These are phyloP conservation scores for Hygrocybe punicea DNA, from an alignment of 768 basidiomycete species.

Conservation along the genomic window DNA sequence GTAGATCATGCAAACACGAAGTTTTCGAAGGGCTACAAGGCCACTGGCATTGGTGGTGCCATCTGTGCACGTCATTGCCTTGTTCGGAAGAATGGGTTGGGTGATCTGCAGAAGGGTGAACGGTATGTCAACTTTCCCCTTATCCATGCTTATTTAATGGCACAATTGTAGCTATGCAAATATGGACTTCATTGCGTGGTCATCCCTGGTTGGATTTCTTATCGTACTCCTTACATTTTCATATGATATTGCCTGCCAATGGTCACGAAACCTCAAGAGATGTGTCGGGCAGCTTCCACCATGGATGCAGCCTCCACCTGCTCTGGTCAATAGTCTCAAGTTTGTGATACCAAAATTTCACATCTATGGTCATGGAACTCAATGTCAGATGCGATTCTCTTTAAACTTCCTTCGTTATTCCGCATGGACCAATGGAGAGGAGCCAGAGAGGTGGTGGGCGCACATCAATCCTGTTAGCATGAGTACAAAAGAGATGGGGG, in stretches of 20 bases:
- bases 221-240: constrained; percentile 16
- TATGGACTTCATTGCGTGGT: constrained; percentile 28
- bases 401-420: constrained; percentile 18
- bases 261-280: constrained; percentile 1
- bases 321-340: background rate
- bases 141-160: background rate
- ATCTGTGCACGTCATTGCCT: constrained; percentile 34
- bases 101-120: constrained; percentile 36
- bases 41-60: constrained; percentile 28
- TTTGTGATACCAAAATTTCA: constrained; percentile 14
- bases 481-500: no score
- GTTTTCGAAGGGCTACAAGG: constrained; percentile 13
- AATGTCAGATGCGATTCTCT: constrained; percentile 12
- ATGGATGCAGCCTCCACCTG: background rate
- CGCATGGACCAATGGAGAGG: constrained; percentile 32
- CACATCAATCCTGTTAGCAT: constrained; percentile 25
- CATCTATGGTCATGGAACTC: constrained; percentile 11
- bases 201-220: constrained; percentile 5
- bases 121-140: constrained; percentile 16
- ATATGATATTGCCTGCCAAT: constrained; percentile 34
- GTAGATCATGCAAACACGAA: constrained; percentile 10
- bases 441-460: constrained; percentile 20
- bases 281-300: constrained; percentile 2
- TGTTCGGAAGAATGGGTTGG: constrained; percentile 23
- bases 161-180: constrained; percentile 25